A percentile compares a stretch with the other conserved stretches of the same genome.
Evolutionary conservation across 441 rosid genomes (phyloP).

Genomic region (Brassica balearica): DNA sequence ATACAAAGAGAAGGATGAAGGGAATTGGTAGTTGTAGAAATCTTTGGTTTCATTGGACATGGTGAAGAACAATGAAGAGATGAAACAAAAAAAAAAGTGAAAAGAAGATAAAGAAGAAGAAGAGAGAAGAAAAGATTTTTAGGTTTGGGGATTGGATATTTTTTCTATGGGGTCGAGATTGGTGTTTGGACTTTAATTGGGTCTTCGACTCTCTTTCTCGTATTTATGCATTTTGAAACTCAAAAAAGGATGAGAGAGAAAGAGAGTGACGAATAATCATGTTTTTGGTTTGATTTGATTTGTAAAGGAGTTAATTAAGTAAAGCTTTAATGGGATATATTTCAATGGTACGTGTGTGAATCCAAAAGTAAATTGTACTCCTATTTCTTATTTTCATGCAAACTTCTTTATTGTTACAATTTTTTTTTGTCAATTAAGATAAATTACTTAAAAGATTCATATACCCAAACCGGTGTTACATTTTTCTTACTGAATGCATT

Average conservation of each 20-base stretch:
- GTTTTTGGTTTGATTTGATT: constrained; percentile 25
- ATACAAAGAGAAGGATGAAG: constrained; percentile 47
- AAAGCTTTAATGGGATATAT: not conserved
- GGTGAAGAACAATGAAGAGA: constrained; percentile 25
- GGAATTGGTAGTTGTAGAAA: constrained; percentile 50
- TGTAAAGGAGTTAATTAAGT: constrained; percentile 9
- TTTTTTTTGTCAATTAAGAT: no score
- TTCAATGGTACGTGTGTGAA: constrained; percentile 34
- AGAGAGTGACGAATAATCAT: constrained; percentile 19
- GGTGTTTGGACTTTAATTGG: constrained; percentile 45
- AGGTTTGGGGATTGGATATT: constrained; percentile 43
- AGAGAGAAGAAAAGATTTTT: constrained; percentile 31
- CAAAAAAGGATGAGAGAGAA: constrained; percentile 29
- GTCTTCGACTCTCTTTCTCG: constrained; percentile 42
- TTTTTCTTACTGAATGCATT: no score
- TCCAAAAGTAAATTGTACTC: not conserved
- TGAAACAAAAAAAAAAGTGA: not conserved
- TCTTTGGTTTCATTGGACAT: constrained; percentile 59
- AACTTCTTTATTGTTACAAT: not conserved
- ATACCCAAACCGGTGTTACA: no score
- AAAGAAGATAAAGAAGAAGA: constrained; percentile 24
- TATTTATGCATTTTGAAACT: constrained; percentile 47
- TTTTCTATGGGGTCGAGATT: constrained; percentile 28
- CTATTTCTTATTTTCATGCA: not conserved
- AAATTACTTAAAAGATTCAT: no score